phyloP scores from a whole-genome alignment of 495 filamentous ascomycete genomes.

The Letharia columbiana region DNA sequence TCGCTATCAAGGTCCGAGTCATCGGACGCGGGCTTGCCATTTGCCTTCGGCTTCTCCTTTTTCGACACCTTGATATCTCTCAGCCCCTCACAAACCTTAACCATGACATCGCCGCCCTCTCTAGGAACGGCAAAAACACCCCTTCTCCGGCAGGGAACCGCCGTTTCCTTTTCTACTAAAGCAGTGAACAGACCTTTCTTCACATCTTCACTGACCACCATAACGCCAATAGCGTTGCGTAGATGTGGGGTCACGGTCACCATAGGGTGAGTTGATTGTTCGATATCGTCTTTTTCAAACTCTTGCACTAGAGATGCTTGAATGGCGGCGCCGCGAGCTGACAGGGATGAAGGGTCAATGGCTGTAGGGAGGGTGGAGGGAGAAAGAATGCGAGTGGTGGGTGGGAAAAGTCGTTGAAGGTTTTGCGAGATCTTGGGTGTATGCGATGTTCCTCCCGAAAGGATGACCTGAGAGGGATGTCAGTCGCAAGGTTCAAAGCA shows the following conservation, averaged over 20 bases:
- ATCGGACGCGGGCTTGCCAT: slow-evolving; percentile 40
- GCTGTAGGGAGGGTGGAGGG: slow-evolving; percentile 67
- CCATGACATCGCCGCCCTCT: slow-evolving; percentile 73
- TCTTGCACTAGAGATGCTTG: slow-evolving; percentile 88
- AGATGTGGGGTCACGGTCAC: slow-evolving; percentile 91
- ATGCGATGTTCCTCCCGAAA: slow-evolving; percentile 86
- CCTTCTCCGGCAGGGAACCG: slow-evolving; percentile 77
- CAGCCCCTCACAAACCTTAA: slow-evolving; percentile 77
- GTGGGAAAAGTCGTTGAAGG: slow-evolving; percentile 68
- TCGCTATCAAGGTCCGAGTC: slow-evolving; percentile 56
- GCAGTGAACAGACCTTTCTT: slow-evolving; percentile 61
- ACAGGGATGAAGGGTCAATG: slow-evolving; percentile 87
- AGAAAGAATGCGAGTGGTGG: slow-evolving; percentile 67
- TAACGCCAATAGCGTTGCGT: slow-evolving; percentile 76
- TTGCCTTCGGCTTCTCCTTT: slow-evolving; percentile 58
- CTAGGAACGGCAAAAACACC: slow-evolving; percentile 65
- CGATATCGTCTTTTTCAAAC: slow-evolving; percentile 87
- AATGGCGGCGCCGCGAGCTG: slow-evolving; percentile 84
- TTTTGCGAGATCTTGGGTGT: slow-evolving; percentile 83
- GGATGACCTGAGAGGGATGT: slow-evolving; percentile 52
- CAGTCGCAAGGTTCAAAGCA: slow-evolving; percentile 1
- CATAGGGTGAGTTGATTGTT: slow-evolving; percentile 89
- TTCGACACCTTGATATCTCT: slow-evolving; percentile 86
- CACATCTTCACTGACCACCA: slow-evolving; percentile 56
- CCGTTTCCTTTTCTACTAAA: slow-evolving; percentile 75